Evolutionary conservation across 2,329 filamentous ascomycete species (phyloP), one percentile per base, ranked within the genome.

Genomic region (Podosphaera fusca): DNA sequence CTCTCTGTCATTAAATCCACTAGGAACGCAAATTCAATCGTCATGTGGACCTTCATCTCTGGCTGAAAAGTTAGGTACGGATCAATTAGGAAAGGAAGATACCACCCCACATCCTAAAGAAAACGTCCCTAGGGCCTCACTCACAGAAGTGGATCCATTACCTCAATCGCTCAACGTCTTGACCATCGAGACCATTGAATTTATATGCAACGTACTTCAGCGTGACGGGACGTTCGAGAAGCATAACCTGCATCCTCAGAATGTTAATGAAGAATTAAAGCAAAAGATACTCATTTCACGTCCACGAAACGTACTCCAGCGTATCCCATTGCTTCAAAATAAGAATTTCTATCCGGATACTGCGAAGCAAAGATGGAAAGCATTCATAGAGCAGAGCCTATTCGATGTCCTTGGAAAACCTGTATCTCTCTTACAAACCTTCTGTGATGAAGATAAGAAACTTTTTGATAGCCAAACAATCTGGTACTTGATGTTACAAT

Each of bases 401-500:
- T 84, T 83, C 64, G 76, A 76, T 61, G 75, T 81, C 5, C 70
- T 85, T 53, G 79, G 78, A 61, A 74, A 79, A 54, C 77, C 79
- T 0, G 70, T 71, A 12, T 70, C 74, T 4, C 67, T 79, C 7
- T 67, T 82, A 34, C 69, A 68, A 42, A 82, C 80, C 0, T 84
- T 85, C 60, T 75, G 74, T 1, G 67, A 69, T 49, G 70, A 75
- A 30, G 55, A 63, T 9, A 73, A 72, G 9, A 71, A 74, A 50
- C 65, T 79, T 0, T 73, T 78, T 57, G 78, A 82, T 65, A 81
- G 79, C 0, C 77, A 79, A 55, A 77, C 74, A 12, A 68, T 80
- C 1, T 83, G 76, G 78, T 81, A 80, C 63, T 78, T 75, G 63
- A 79, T 81, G 73, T 68, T 80, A 57, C 75, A 76, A 57, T 69